Base-by-base conservation (phyloP, 805 yeast species). In the Yamadazyma sp. region DNA sequence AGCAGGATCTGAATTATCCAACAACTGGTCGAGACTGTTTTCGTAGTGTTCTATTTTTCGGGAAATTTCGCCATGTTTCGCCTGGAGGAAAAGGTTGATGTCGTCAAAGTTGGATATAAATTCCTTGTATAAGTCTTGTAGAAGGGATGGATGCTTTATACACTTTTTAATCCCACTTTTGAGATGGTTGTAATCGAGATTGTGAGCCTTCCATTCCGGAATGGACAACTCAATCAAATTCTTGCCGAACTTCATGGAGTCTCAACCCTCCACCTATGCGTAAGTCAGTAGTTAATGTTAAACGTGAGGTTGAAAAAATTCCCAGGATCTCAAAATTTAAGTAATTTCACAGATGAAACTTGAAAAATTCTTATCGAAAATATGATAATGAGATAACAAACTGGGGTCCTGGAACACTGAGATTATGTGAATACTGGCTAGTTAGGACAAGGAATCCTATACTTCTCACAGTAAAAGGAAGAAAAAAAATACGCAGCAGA, bases 121-220 rank as follows among this genome's bases (percentile, higher is more conserved):
- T 1, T 72, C 31, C 4, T 48, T 47, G 31, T 54, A 46, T 22
- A 68, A 61, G 6, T 58, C 53, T 40, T 59, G 59, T 21, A 82
- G 59, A 16, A 42, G 30, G 4, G 21, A 5, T 6, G 23, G 16
- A 11, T 21, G 8, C n/a, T 34, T 33, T n/a, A 40, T 19, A 4
- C 36, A 11, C 28, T 28, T 47, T 12, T 91, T 83, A 6, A 80
- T 78, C 14, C 59, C 55, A 49, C 81, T 73, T 59, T 89, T 90
- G 40, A 90, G 57, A 24, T 80, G 85, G 48, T 87, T 83, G 61
- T 90, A 90, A 53, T 87, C 89, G 27, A 90, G 71, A 58, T 90
- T 88, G 60, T 86, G 82, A 44, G 77, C 75, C 50, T 76, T 75
- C 97, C 98, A 90, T 64, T 86, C 93, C 2, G 90, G 88, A 16